These are phyloP conservation scores for Kalanchoe fedtschenkoi DNA, from an alignment of 164 flowering plant genomes.

Conservation along the genomic window DNA sequence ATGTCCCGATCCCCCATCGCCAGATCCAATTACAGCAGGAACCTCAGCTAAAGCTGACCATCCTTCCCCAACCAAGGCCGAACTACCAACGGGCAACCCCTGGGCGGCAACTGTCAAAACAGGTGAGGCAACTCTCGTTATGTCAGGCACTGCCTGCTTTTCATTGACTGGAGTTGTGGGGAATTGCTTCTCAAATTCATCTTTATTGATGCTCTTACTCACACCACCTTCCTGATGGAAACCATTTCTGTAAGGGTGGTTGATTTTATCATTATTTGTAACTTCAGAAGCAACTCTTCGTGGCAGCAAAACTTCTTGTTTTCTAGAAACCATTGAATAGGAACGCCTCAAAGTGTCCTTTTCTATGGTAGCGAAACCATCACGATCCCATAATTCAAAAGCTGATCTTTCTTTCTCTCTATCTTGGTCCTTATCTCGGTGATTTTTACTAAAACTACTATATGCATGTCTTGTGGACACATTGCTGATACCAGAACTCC, in stretches of 20 bases:
- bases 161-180: conserved; percentile 64
- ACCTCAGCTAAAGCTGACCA: conserved; percentile 89
- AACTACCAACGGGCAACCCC: conserved; percentile 47
- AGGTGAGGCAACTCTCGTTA: conserved; percentile 59
- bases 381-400: conserved; percentile 36
- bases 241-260: conserved; percentile 20
- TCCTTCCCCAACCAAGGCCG: conserved; percentile 54
- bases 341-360: conserved; percentile 47
- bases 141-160: conserved; percentile 40
- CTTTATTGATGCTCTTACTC: conserved; percentile 29
- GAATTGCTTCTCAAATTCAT: conserved; percentile 45
- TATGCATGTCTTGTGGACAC: conserved; percentile 55
- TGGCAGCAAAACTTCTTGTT: conserved; percentile 33
- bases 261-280: conserved; percentile 17
- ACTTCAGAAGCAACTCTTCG: conserved; percentile 20
- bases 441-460: conserved; percentile 61
- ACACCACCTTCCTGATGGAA: conserved; percentile 17
- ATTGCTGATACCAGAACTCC: conserved; percentile 43
- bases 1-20: conserved; percentile 18
- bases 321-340: conserved; percentile 47
- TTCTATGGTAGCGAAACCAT: conserved; percentile 30
- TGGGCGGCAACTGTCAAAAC: conserved; percentile 44
- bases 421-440: conserved; percentile 57
- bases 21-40: conserved; percentile 41
- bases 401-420: conserved; percentile 40